These are phyloP conservation scores for Trichodelitschia bisporula DNA, from an alignment of 495 filamentous ascomycete genomes.

Conservation along the genomic window DNA sequence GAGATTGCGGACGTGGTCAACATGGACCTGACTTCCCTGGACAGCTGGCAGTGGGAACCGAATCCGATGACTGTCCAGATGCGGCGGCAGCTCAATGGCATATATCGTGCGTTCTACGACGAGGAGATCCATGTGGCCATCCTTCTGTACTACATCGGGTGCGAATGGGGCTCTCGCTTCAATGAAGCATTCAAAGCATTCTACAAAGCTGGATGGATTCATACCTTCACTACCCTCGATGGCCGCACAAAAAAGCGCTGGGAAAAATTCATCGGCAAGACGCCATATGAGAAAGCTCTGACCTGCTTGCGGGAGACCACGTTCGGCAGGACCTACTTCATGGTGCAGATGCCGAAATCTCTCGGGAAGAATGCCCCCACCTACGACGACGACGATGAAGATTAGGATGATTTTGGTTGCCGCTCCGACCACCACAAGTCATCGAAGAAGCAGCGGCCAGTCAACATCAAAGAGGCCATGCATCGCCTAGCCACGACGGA, in stretches of 20 bases:
- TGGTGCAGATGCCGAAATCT: conserved; percentile 13
- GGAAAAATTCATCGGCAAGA: too few relatives aligned
- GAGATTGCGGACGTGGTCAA: conserved; percentile 13
- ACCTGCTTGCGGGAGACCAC: too few relatives aligned
- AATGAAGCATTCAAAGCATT: conserved; percentile 9
- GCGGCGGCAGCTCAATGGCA: conserved; percentile 10
- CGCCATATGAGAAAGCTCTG: too few relatives aligned
- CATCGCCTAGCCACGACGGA: conserved; percentile 11
- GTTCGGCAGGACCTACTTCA: conserved; percentile 14
- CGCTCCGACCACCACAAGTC: too few relatives aligned
- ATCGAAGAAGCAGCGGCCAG: conserved; percentile 4
- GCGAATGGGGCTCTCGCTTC: conserved; percentile 8
- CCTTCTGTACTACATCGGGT: conserved; percentile 10
- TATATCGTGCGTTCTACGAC: conserved; percentile 11
- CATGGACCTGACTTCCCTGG: conserved; percentile 9
- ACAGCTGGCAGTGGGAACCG: conserved; percentile 9
- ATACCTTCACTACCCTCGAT: too few relatives aligned
- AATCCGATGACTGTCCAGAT: conserved; percentile 8
- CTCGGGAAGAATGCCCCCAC: conserved; percentile 3
- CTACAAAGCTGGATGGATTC: too few relatives aligned
- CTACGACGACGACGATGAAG: conserved; percentile 7
- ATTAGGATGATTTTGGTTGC: too few relatives aligned
- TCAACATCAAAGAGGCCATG: conserved; percentile 9
- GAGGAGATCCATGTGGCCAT: conserved; percentile 12
- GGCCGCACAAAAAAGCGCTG: too few relatives aligned